Percentiles rank a stretch among this genome's conserved stretches.
Conservation (phyloP, 441 rosid species). For the Isatis lusitanica region DNA sequence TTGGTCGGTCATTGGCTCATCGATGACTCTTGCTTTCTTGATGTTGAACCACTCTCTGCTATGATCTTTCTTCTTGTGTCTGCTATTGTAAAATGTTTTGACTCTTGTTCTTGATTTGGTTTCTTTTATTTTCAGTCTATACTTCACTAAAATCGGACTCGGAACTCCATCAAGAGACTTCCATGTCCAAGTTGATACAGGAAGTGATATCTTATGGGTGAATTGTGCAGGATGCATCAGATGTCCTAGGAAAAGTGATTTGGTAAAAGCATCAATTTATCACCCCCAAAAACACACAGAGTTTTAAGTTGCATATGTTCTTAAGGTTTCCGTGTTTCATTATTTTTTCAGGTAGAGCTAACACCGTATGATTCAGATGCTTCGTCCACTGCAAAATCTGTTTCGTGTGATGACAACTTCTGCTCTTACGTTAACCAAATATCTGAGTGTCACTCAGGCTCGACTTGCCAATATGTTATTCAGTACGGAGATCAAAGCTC, state of each 20-base stretch:
- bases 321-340: conserved; percentile 2
- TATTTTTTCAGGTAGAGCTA: conserved; percentile 54
- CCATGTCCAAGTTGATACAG: conserved; percentile 91
- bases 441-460: conserved; percentile 60
- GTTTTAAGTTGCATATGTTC: not conserved
- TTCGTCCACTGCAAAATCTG: conserved; percentile 51
- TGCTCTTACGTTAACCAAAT: conserved; percentile 55
- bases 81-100: conserved; percentile 19
- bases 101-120: conserved; percentile 28
- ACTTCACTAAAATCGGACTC: conserved; percentile 74
- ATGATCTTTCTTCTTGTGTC: not conserved
- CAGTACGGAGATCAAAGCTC: conserved; percentile 87
- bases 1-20: conserved; percentile 6
- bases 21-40: not conserved
- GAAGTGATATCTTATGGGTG: conserved; percentile 93
- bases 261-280: conserved; percentile 52
- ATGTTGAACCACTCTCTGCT: not conserved
- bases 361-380: conserved; percentile 55
- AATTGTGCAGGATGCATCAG: conserved; percentile 71
- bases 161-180: conserved; percentile 75
- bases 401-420: conserved; percentile 62
- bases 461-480: conserved; percentile 63
- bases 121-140: conserved; percentile 54
- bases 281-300: not conserved
- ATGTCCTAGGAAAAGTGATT: conserved; percentile 78